Evolutionary conservation across 129 eudicot genomes (phyloP).

Genomic region (Escallonia rubra): DNA sequence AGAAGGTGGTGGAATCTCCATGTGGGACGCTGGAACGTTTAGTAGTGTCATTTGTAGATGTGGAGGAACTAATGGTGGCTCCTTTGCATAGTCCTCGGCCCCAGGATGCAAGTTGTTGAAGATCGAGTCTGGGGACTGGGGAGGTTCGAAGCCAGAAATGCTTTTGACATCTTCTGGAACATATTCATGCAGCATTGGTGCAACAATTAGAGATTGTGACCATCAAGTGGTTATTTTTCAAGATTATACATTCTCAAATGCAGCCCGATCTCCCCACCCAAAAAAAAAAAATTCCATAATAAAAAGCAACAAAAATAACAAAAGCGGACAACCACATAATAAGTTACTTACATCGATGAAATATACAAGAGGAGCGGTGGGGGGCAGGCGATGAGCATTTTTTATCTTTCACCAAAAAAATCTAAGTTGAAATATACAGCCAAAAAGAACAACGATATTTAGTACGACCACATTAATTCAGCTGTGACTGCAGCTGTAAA

Average conservation of each 20-base stretch:
- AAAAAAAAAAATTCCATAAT: no score
- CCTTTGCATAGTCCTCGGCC: conserved; percentile 23
- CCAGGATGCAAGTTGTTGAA: conserved; percentile 6
- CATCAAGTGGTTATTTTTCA: background rate
- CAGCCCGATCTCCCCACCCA: no score
- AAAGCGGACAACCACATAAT: background rate
- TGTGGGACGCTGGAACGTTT: conserved; percentile 8
- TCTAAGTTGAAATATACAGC: background rate
- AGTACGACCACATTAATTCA: background rate
- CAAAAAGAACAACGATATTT: no score
- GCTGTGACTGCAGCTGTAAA: background rate
- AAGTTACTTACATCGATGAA: background rate
- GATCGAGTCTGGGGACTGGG: conserved; percentile 29
- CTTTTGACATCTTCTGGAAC: conserved; percentile 31
- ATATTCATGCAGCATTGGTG: conserved; percentile 18
- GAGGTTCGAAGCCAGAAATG: conserved; percentile 25
- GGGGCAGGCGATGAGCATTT: background rate
- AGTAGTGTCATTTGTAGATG: conserved; percentile 22
- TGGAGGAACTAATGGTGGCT: conserved; percentile 20
- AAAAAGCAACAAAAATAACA: background rate
- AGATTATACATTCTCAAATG: background rate
- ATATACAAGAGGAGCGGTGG: background rate
- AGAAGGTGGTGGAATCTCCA: background rate
- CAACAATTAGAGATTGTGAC: background rate
- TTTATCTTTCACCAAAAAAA: background rate